These are phyloP conservation scores for Alternaria arbusti DNA, from an alignment of 2,329 filamentous ascomycete species.

Conservation along the genomic window DNA sequence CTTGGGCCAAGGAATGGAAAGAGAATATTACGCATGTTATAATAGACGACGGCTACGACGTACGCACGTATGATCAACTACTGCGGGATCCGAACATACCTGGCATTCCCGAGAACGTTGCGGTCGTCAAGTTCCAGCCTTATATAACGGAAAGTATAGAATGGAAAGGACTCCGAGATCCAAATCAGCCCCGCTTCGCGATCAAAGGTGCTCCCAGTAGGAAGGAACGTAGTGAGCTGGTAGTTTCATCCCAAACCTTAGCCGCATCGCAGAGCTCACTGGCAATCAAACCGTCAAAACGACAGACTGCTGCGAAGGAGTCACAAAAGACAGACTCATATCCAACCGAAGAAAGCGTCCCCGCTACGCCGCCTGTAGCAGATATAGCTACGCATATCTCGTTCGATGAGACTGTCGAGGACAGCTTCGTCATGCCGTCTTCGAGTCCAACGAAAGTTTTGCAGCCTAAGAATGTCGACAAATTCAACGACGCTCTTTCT, in stretches of 20 bases:
- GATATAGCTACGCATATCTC: constrained; percentile 1
- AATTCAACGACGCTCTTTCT: constrained; percentile 64
- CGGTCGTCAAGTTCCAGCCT: constrained; percentile 57
- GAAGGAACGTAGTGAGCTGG: neutral
- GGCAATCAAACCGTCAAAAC: constrained; percentile 57
- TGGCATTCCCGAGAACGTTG: constrained; percentile 36
- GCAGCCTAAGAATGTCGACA: neutral
- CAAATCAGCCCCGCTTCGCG: constrained; percentile 64
- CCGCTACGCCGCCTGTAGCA: constrained; percentile 8
- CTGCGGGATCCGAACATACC: constrained; percentile 59
- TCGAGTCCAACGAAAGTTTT: constrained; percentile 5
- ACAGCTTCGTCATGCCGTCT: constrained; percentile 35
- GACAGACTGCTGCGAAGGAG: constrained; percentile 48
- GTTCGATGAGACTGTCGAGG: constrained; percentile 32
- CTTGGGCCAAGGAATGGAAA: constrained; percentile 67
- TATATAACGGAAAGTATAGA: constrained; percentile 55
- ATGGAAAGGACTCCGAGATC: constrained; percentile 55
- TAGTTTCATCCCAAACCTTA: constrained; percentile 6
- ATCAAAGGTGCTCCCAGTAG: constrained; percentile 58
- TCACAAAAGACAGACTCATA: constrained; percentile 48
- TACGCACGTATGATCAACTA: constrained; percentile 68
- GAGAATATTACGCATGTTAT: constrained; percentile 75
- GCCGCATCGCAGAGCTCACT: constrained; percentile 49
- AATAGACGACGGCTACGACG: constrained; percentile 75
- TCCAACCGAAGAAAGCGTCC: constrained; percentile 41